Evolutionary conservation across 2,329 filamentous ascomycete genomes (phyloP), one percentile per base, ranked within the genome.

Genomic region (Cercospora zeae-maydis): DNA sequence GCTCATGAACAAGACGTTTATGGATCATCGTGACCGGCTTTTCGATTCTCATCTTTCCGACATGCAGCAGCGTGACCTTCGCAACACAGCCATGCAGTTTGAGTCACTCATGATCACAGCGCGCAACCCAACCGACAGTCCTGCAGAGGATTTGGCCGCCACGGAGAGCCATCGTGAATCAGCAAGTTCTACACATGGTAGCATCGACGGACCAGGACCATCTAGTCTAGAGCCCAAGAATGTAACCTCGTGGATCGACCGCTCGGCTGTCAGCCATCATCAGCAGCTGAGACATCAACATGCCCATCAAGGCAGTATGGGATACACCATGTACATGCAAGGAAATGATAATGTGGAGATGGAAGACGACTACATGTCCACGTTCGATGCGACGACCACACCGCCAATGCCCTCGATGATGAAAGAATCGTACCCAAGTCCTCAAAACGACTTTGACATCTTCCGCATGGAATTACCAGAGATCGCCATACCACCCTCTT

Each of bases 1-100:
- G 61, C 84, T 89, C 69, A 91, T 96, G 87, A 88, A 85, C 76
- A 86, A 82, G 57, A 84, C 86, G 0, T 92, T 96, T 69, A 79
- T 86, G 67, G 81, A 80, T 19, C 69, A 67, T 53, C 61, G 64
- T 10, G 63, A 70, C 54, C 65, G 66, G 14, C 62, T 73, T 13
- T 54, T 63, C 16, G 31, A 47, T n/a, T 39, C 66, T 19, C 67
- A 63, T 10, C 58, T 72, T n/a, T 53, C 63, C 11, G 63, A 67
- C 5, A 57, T 30, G 9, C 67, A 71, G 30, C 45, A 68, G 11
- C 52, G 59, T 4, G 69, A 72, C 10, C 53, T 75, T 3, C 58
- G 67, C 14, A 69, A 67, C 55, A 65, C 61, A 4, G 61, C 63
- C 13, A 24, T 53, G 51, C 65, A 65, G 27, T 67, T 63, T 27